Evolutionary conservation across 23 red algal genomes (phyloP).

Genomic region (Gracilaria caudata): DNA sequence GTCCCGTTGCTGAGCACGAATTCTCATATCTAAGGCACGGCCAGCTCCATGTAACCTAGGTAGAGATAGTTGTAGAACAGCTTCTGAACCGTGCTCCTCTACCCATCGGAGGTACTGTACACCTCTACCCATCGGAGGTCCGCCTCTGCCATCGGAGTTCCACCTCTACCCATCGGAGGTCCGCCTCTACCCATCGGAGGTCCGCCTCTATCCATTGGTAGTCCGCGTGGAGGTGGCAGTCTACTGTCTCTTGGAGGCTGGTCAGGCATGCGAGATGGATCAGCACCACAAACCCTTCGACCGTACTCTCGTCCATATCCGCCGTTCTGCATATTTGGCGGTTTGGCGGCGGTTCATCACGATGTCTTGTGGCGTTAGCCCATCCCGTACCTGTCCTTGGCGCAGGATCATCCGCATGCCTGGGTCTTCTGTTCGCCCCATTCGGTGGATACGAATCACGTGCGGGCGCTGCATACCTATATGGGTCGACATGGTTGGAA

Average conservation of each 20-base stretch:
- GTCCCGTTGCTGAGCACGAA: slow-evolving; percentile 56
- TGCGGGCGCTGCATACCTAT: slow-evolving; percentile 16
- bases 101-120: no score
- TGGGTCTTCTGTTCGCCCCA: slow-evolving; percentile 15
- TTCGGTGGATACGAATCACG: slow-evolving; percentile 24
- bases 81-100: not conserved
- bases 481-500: slow-evolving; percentile 21
- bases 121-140: slow-evolving; percentile 7
- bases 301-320: slow-evolving; percentile 8
- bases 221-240: slow-evolving; percentile 22
- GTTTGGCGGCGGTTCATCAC: slow-evolving; percentile 60
- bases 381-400: slow-evolving; percentile 16
- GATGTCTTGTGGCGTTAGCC: slow-evolving; percentile 39
- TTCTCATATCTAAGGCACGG: slow-evolving; percentile 65
- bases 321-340: slow-evolving; percentile 55
- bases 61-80: slow-evolving; percentile 2
- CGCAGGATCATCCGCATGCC: slow-evolving; percentile 16
- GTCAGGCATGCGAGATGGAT: not conserved
- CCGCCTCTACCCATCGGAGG: not conserved
- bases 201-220: slow-evolving; percentile 14
- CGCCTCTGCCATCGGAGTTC: no score
- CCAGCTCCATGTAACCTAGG: slow-evolving; percentile 56
- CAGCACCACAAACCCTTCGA: not conserved
- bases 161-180: no score
- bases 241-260: slow-evolving; percentile 10